Conservation (phyloP, 2,329 filamentous ascomycete species). For the Myriosclerotinia scirpicola region DNA sequence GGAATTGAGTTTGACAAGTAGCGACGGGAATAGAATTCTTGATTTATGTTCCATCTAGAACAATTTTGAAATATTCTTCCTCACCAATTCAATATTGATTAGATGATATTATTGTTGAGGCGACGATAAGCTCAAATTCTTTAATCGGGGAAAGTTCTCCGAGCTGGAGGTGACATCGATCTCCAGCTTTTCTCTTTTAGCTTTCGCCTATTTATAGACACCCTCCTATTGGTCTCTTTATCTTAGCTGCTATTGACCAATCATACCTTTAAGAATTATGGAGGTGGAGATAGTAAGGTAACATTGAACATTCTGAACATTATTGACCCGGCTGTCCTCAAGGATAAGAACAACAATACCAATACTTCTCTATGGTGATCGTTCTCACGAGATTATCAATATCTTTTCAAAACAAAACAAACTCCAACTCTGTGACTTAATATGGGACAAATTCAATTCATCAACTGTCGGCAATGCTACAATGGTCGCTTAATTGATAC, state of each 20-base stretch:
- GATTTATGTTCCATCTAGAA: background rate
- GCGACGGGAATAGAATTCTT: background rate
- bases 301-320: background rate
- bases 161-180: background rate
- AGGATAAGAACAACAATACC: no score
- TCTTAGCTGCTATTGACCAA: background rate
- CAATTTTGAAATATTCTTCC: background rate
- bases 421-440: background rate
- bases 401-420: no score
- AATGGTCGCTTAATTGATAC: slow-evolving; percentile 28
- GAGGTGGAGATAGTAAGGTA: background rate
- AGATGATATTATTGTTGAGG: background rate
- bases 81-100: background rate
- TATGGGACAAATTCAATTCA: slow-evolving; percentile 34
- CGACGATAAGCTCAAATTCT: slow-evolving; percentile 1
- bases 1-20: background rate
- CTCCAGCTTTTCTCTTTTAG: background rate
- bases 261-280: background rate
- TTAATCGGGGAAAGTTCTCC: background rate
- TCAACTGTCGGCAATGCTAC: slow-evolving; percentile 36
- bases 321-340: background rate
- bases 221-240: background rate
- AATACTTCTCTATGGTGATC: no score
- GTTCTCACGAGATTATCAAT: no score
- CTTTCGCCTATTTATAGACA: no score